These are phyloP conservation scores for Tritrichomonas musculus DNA, from an alignment of 208 protist genomes.

Conservation along the genomic window DNA sequence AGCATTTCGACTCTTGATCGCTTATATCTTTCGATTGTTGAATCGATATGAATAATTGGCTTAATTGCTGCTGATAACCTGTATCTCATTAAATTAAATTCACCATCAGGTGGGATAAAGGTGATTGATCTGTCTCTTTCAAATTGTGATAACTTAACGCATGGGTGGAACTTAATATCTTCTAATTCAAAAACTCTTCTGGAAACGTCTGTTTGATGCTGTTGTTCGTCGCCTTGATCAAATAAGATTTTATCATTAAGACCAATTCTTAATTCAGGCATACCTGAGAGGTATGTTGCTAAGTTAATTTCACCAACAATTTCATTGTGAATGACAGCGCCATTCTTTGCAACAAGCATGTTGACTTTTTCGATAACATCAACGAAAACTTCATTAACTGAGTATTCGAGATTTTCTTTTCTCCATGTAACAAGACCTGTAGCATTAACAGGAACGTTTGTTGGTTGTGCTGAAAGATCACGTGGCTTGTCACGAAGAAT, in stretches of 20 bases:
- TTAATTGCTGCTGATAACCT: constrained; percentile 69
- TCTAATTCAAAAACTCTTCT: constrained; percentile 64
- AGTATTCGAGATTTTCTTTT: constrained; percentile 66
- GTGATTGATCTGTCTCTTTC: constrained; percentile 79
- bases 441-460: constrained; percentile 48
- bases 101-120: constrained; percentile 70
- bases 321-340: constrained; percentile 68
- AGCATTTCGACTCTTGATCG: constrained; percentile 80
- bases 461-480: neutral
- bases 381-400: constrained; percentile 78
- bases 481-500: constrained; percentile 15
- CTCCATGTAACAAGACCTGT: constrained; percentile 70
- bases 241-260: constrained; percentile 81
- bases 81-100: constrained; percentile 88
- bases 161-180: constrained; percentile 82
- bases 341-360: constrained; percentile 67
- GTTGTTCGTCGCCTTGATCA: constrained; percentile 32
- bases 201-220: constrained; percentile 20
- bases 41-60: constrained; percentile 71
- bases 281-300: constrained; percentile 68
- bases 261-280: constrained; percentile 78
- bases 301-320: constrained; percentile 75
- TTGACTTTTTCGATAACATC: constrained; percentile 82
- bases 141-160: constrained; percentile 75
- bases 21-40: constrained; percentile 58